Conservation (phyloP, 2,329 filamentous ascomycete genomes). For the Fusarium piperis region DNA sequence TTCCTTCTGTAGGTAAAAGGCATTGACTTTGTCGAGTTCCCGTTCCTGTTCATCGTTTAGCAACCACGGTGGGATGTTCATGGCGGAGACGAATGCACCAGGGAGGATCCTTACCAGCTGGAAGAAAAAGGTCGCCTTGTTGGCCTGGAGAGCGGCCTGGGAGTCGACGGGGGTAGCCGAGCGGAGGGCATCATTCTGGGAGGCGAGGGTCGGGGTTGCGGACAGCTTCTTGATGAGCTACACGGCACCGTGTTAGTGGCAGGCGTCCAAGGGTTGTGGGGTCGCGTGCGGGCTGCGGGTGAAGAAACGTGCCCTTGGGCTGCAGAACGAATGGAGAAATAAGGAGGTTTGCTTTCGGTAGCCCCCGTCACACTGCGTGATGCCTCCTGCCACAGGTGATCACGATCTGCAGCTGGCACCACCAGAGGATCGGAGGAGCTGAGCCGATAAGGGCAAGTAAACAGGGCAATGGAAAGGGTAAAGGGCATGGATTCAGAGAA, state of each 20-base stretch:
- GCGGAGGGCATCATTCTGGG: constrained; percentile 73
- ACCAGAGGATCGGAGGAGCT: constrained; percentile 11
- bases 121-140: constrained; percentile 99
- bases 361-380: constrained; percentile 27
- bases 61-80: constrained; percentile 42
- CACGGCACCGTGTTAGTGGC: constrained; percentile 39
- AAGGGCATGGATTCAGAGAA: constrained; percentile 1
- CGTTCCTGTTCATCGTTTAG: constrained; percentile 77
- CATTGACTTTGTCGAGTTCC: constrained; percentile 98
- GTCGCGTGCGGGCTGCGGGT: constrained; percentile 21
- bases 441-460: constrained; percentile 9
- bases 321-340: constrained; percentile 32
- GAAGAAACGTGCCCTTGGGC: constrained; percentile 33
- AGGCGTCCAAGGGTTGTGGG: constrained; percentile 17
- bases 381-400: constrained; percentile 13
- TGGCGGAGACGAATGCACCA: constrained; percentile 29
- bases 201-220: constrained; percentile 83
- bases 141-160: constrained; percentile 91
- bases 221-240: constrained; percentile 99
- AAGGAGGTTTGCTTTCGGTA: constrained; percentile 30
- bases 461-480: constrained; percentile 7
- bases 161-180: constrained; percentile 69
- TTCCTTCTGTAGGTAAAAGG: constrained; percentile 97
- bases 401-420: constrained; percentile 22
- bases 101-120: constrained; percentile 74